phyloP scores from a whole-genome alignment of 2,329 filamentous ascomycete genomes.

The Fusarium metavorans region DNA sequence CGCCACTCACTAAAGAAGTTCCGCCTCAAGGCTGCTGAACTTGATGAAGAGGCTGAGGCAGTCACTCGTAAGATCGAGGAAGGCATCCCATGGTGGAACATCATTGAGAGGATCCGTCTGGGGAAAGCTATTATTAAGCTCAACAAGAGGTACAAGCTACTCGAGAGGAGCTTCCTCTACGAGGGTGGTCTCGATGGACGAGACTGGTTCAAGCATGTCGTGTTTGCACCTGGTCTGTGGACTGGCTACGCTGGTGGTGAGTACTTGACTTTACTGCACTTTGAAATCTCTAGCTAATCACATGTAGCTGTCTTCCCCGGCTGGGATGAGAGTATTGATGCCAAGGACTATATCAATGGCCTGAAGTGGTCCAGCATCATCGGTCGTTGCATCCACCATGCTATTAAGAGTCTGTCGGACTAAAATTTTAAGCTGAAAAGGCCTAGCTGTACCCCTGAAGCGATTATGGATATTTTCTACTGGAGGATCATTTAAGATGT shows the following conservation, averaged over 20 bases:
- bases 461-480: background rate
- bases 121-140: slow-evolving; percentile 72
- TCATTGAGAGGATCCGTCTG: slow-evolving; percentile 74
- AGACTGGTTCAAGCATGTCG: slow-evolving; percentile 93
- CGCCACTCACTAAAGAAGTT: slow-evolving; percentile 54
- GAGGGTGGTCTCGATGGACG: slow-evolving; percentile 81
- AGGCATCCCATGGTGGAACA: slow-evolving; percentile 83
- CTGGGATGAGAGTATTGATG: slow-evolving; percentile 71
- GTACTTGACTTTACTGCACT: slow-evolving; percentile 37
- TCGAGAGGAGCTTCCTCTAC: slow-evolving; percentile 86
- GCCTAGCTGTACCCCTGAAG: background rate
- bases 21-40: slow-evolving; percentile 54
- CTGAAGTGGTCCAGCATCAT: slow-evolving; percentile 71
- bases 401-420: slow-evolving; percentile 53
- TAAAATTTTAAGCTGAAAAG: background rate
- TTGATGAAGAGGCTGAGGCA: slow-evolving; percentile 60
- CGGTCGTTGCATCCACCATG: slow-evolving; percentile 61
- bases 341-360: slow-evolving; percentile 68
- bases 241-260: slow-evolving; percentile 86
- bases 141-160: slow-evolving; percentile 85
- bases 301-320: slow-evolving; percentile 70
- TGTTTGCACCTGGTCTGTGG: slow-evolving; percentile 92
- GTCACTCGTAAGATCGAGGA: slow-evolving; percentile 57
- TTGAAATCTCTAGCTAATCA: background rate
- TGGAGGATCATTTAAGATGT: background rate